phyloP scores from a whole-genome alignment of 345 rosid genomes.

The Eucalyptus polyanthemos region DNA sequence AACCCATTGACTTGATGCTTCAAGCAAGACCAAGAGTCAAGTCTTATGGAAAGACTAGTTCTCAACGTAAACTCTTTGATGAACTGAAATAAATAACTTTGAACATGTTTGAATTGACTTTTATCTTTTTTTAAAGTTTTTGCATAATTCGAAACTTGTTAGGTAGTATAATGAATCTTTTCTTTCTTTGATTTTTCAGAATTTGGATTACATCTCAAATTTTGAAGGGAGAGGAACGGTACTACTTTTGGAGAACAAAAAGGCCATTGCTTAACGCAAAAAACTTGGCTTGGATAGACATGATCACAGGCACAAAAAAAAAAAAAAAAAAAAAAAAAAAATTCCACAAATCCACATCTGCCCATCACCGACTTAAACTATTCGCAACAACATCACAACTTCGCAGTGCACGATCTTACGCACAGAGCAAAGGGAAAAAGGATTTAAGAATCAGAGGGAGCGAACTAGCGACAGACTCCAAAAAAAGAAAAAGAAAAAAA shows the following conservation, averaged over 20 bases:
- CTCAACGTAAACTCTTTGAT: too few species aligned
- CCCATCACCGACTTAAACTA: not conserved
- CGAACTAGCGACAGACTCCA: not conserved
- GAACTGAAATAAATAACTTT: too few species aligned
- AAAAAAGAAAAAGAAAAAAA: rapidly evolving
- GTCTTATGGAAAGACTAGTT: rapidly evolving
- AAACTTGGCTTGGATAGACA: not conserved
- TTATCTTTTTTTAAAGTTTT: too few species aligned
- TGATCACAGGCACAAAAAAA: not conserved
- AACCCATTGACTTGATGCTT: not conserved
- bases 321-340: too few species aligned
- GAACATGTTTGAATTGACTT: rapidly evolving
- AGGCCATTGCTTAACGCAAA: not conserved
- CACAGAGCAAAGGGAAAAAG: not conserved
- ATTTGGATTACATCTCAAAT: not conserved
- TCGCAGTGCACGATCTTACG: not conserved
- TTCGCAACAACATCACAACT: not conserved
- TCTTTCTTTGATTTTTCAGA: not conserved
- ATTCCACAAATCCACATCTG: not conserved
- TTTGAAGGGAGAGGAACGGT: not conserved
- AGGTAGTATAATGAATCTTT: not conserved
- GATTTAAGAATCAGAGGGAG: not conserved
- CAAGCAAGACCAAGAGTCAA: rapidly evolving
- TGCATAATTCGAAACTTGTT: not conserved
- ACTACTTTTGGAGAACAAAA: not conserved